Base-by-base conservation (phyloP, 345 rosid genomes). In the Sisymbrium irio region DNA sequence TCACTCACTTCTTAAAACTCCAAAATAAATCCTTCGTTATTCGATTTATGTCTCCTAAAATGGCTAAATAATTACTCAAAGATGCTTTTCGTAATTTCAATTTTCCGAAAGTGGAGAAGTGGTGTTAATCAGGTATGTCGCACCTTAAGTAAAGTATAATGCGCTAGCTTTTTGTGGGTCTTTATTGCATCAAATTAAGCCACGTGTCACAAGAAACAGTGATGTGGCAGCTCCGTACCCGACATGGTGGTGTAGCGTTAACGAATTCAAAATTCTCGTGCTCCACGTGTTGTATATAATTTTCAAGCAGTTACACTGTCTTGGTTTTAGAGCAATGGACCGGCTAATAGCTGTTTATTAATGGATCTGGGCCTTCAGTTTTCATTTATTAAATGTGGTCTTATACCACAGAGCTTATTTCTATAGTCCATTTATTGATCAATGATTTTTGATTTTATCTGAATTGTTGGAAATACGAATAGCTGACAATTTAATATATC, bases 171-270 rank as follows among this genome's bases (percentile, higher is more conserved):
- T 67, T 3, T 40, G 56, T 75, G 74, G 63, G 74, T 51, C 55
- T 67, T 7, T 50, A 11, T 32, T 40, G 49, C 63, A 41, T 4
- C 0, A 12, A n/a, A 30, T 11, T 5, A 40, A 2, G 63, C 4
- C 79, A 67, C 39, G 57, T 61, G 62, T 12, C 3, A 20, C 15
- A 0, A 0, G 3, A 8, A 36, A 9, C 6, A 19, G 22, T 50
- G 62, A 60, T 41, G 73, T 75, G 78, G 78, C 69, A 49, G 62
- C n/a, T 74, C 14, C 5, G 19, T 47, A 57, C 60, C 36, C 51
- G 19, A 3, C 33, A 25, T 46, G 59, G 17, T 59, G 35, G 17
- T 59, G 35, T 37, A 51, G 30, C n/a, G 72, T 49, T 58, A 58
- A 58, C 67, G 4, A 4, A 35, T 13, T 75, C 53, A 30, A 2